These are phyloP conservation scores for Cupressus sempervirens DNA, from an alignment of 75 land plant genomes.

Conservation along the genomic window DNA sequence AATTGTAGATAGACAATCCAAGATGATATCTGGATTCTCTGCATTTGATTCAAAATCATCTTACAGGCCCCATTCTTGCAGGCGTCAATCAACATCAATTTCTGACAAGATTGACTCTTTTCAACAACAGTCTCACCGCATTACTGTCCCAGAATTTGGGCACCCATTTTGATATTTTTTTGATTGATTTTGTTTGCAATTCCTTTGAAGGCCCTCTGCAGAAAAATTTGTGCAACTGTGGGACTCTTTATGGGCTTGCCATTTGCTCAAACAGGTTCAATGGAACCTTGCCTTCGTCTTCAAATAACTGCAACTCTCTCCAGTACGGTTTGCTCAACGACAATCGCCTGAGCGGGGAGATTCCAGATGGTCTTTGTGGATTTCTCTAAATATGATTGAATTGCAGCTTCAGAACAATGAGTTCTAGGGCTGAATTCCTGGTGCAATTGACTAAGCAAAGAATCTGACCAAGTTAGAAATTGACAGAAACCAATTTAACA, in stretches of 20 bases:
- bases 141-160: constrained; percentile 17
- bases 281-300: constrained; percentile 14
- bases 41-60: constrained; percentile 11
- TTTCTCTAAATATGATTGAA: background rate
- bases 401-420: background rate
- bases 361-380: constrained; percentile 24
- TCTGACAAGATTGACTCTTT: constrained; percentile 19
- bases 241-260: background rate
- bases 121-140: constrained; percentile 27
- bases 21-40: constrained; percentile 8
- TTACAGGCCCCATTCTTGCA: constrained; percentile 20
- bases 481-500: background rate
- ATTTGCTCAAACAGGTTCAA: constrained; percentile 13
- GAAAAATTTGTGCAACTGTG: background rate
- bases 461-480: background rate
- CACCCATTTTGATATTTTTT: background rate
- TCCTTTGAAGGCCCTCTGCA: background rate
- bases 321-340: constrained; percentile 21
- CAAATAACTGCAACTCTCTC: constrained; percentile 4
- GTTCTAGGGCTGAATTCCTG: background rate
- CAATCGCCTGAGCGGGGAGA: constrained; percentile 30
- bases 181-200: background rate
- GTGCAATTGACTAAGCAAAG: background rate
- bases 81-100: constrained; percentile 17
- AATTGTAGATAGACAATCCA: too few species aligned